Base-by-base conservation (phyloP, 495 filamentous ascomycete genomes). In the Penicillium robsamsonii region DNA sequence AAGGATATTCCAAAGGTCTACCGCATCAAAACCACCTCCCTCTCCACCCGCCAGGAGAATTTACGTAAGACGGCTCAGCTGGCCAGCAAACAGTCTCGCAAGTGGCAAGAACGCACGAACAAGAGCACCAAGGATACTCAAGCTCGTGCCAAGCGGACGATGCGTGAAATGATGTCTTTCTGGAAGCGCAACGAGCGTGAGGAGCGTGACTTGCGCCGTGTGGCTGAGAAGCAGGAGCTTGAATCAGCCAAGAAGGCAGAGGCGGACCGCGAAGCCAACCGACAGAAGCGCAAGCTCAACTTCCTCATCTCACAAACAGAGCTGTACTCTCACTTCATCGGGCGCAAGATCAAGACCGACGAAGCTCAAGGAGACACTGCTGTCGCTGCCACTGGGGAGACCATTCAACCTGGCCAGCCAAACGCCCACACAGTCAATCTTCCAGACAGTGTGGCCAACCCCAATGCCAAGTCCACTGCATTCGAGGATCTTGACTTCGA, bases 101-200 rank as follows among this genome's bases (percentile, higher is more conserved):
- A 95, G 62, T 99, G 94, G 94, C 96, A 99, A 67, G 86, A 92
- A 44, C 87, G 90, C 37, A 97, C 94, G 37, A 99, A 97, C 78
- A 99, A 99, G 80, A 94, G 92, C 64, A 89, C 87, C 65, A 99
- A 99, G 73, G 94, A 99, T 70, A 89, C 94, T 1, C 95, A 97
- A 61, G 94, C 95, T 38, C 85, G 95, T 20, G 95, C 94, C 18
- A 99, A 99, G 79, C 85, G 94, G 46, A 92, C 90, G 50, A 99
- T 99, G 94, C 85, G 94, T 61, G 94, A 99, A 75, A 99, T 99
- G 94, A 94, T 97, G 86, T 84, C 88, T 29, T 99, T 97, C 84
- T 99, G 94, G 94, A 97, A 97, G 70, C 88, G 92, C 46, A 99
- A 99, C 71, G 94, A 99, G 74, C 85, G 92, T 38, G 95, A 97